These are phyloP conservation scores for Triticum turgidum DNA, from an alignment of 176 grass and related monocot genomes.

Conservation along the genomic window DNA sequence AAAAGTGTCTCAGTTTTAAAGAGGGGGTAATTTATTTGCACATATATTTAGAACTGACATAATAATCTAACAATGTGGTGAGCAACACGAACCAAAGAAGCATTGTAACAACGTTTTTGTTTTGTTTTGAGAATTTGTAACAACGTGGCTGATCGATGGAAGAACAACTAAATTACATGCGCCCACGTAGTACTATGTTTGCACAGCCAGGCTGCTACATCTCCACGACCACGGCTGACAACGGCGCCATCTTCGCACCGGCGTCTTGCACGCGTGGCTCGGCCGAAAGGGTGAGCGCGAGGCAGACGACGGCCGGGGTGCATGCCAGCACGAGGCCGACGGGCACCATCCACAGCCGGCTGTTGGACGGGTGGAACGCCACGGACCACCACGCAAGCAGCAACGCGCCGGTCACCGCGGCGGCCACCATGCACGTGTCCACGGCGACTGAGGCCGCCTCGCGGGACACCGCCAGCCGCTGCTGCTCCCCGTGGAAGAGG, in stretches of 20 bases:
- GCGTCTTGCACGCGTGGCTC: background rate
- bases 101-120: too few relatives aligned
- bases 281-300: conserved; percentile 48
- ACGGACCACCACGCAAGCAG: conserved; percentile 67
- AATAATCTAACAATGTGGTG: too few relatives aligned
- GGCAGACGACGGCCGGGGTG: conserved; percentile 58
- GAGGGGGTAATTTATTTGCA: too few relatives aligned
- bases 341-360: conserved; percentile 89
- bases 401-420: conserved; percentile 27
- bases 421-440: conserved; percentile 39
- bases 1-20: too few relatives aligned
- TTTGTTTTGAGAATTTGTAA: too few relatives aligned
- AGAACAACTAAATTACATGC: background rate
- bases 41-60: too few relatives aligned
- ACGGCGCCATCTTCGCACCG: background rate
- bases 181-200: background rate
- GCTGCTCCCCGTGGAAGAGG: background rate
- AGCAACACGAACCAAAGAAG: too few relatives aligned
- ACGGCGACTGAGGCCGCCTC: background rate
- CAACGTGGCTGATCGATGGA: too few relatives aligned
- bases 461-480: background rate
- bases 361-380: conserved; percentile 59
- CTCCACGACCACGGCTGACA: conserved; percentile 30
- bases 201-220: conserved; percentile 17
- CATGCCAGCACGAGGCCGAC: conserved; percentile 62